Base-by-base conservation (phyloP, 495 filamentous ascomycete genomes). In the Choiromyces venosus region DNA sequence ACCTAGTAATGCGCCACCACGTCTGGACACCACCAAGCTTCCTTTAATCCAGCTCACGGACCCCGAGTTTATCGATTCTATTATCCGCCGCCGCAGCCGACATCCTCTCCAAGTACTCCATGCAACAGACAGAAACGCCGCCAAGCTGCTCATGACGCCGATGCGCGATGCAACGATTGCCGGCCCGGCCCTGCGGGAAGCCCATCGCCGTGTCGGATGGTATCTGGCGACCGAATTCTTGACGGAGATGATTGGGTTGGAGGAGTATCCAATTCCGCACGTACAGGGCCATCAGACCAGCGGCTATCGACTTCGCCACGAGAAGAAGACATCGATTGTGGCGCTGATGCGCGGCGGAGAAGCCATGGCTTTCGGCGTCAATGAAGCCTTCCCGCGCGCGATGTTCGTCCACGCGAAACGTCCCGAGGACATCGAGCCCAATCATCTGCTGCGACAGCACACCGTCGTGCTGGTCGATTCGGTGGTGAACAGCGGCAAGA, bases 311-410 rank as follows among this genome's bases (percentile, higher is more conserved):
- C 84, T 91, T 10, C 46, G 70, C 0, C 44, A 85, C 56, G 87
- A 91, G 80, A 9, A 82, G 12, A 73, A 82, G 29, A 91, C 88
- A 5, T 74, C 84, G 21, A 90, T 91, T 64, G 84, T 91, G 18
- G 81, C 88, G 0, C 80, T 91, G 36, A 90, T 91, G 89, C 87
- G 89, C 38, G 89, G 87, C 29, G 89, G 89, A 37, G 88, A 90
- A 79, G 83, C 89, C 18, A 88, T 91, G 87, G 89, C 89, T n/a
- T 82, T 85, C 8, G 89, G 89, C 8, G 84, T 91, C 72, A 88
- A 79, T 75, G 84, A 88, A 2, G 86, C 83, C 35, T 87, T 90
- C 38, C 86, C 86, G 0, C 72, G 78, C 1, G 87, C 88, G 19
- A 85, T 82, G 78, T 88, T 90, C 73, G 42, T 88, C 0, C 88